Conservation (phyloP, 352 stramenopile genomes). For the Phytopythium delawarense region DNA sequence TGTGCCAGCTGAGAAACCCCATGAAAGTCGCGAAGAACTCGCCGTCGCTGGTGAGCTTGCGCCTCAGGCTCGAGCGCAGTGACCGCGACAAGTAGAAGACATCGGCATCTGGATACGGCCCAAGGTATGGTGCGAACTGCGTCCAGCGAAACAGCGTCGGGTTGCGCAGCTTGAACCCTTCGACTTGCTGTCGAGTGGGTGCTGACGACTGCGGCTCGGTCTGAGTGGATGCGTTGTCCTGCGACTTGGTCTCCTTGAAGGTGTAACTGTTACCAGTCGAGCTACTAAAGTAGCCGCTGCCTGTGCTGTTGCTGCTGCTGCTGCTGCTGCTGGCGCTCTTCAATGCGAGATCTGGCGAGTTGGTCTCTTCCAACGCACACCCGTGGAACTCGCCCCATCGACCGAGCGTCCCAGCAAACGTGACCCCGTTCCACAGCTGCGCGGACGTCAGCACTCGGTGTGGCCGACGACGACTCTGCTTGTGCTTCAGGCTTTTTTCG, state of each 20-base stretch:
- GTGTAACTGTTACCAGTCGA: constrained; percentile 5
- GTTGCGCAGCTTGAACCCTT: constrained; percentile 48
- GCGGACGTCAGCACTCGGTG: constrained; percentile 34
- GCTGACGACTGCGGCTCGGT: neutral
- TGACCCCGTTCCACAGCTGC: constrained; percentile 42
- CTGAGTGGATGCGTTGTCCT: neutral
- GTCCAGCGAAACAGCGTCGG: constrained; percentile 63
- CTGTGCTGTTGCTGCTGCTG: constrained; percentile 1
- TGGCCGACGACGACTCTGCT: constrained; percentile 1
- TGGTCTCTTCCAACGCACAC: constrained; percentile 31
- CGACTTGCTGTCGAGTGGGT: constrained; percentile 12
- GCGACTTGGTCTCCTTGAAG: constrained; percentile 1
- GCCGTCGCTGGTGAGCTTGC: constrained; percentile 56
- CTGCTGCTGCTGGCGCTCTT: constrained; percentile 18
- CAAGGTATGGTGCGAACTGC: constrained; percentile 52
- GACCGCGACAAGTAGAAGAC: constrained; percentile 52
- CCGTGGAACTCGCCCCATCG: constrained; percentile 60
- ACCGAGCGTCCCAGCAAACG: constrained; percentile 46
- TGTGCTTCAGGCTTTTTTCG: constrained; percentile 7
- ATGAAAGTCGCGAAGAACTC: constrained; percentile 79
- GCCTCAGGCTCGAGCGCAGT: constrained; percentile 36
- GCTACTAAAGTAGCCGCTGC: constrained; percentile 23
- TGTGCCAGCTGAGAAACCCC: constrained; percentile 46
- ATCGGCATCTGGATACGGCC: constrained; percentile 43
- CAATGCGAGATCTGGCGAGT: constrained; percentile 12